Base-by-base conservation (phyloP, 352 stramenopile species). In the Globisporangium abappressorium region DNA sequence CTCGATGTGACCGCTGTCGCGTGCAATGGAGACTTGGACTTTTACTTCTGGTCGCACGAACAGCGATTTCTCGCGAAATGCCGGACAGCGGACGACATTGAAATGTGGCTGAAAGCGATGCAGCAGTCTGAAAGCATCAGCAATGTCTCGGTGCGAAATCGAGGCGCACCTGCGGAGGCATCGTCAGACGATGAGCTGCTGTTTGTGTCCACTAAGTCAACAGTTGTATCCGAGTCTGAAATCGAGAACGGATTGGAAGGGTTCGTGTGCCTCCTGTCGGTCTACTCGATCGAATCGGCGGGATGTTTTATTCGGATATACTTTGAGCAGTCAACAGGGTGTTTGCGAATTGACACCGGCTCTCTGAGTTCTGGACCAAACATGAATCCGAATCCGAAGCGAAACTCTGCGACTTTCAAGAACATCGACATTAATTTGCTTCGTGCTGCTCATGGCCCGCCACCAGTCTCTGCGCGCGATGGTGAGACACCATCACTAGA, bases 271-370 rank as follows among this genome's bases (percentile, higher is more conserved):
- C 78, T 94, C 18, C 55, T 94, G 2, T 92, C 85, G 2, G 75
- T 91, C 7, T 93, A 94, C 64, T 87, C 78, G n/a, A 14, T 87
- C 14, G 85, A 94, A 26, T 75, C 74, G 1, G 75, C 82, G 0
- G 83, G 77, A 1, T 92, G 85, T 54, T 92, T 84, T 66, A 74
- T 84, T 6, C 83, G 85, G 8, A 78, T 88, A 3, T 94, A 89
- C 67, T 94, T 94, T 68, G 87, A 94, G 36, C 77, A 85, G 38
- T 70, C 66, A 2, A 89, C 74, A n/a, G 84, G 81, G 0, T 82
- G 76, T 46, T 73, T 94, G 55, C 82, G 84, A 1, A 75, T 94
- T 20, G 83, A 94, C 56, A 91, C 83, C 4, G 82, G 82, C 1
- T 75, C 76, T 2, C 70, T 79, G 18, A 84, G 56, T n/a, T 69